Conservation (phyloP, 2,329 filamentous ascomycete genomes). For the Parasarocladium wereldwijsianum region DNA sequence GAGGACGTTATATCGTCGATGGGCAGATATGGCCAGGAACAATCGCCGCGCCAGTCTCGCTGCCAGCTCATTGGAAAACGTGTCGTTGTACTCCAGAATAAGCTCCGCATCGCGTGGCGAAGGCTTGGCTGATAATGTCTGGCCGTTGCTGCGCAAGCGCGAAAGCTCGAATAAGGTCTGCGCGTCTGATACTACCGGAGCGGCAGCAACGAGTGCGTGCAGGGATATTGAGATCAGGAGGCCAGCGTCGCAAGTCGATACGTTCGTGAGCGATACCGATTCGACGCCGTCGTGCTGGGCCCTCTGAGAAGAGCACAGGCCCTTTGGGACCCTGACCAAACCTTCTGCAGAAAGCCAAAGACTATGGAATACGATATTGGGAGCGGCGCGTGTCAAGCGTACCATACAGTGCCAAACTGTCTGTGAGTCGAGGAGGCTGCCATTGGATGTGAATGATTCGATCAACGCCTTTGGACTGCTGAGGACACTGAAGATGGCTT, state of each 20-base stretch:
- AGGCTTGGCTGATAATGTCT: slow-evolving; percentile 31
- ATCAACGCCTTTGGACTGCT: slow-evolving; percentile 40
- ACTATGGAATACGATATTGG: slow-evolving; percentile 46
- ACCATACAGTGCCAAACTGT: slow-evolving; percentile 50
- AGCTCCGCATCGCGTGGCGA: too few species aligned
- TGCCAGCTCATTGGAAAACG: slow-evolving; percentile 45
- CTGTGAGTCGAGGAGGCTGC: slow-evolving; percentile 42
- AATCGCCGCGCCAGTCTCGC: slow-evolving; percentile 42
- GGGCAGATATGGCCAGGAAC: slow-evolving; percentile 39
- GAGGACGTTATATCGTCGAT: slow-evolving; percentile 29
- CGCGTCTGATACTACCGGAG: slow-evolving; percentile 32
- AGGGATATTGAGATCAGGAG: slow-evolving; percentile 44
- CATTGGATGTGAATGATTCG: slow-evolving; percentile 39
- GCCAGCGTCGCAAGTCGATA: slow-evolving; percentile 34
- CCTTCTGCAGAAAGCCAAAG: slow-evolving; percentile 46
- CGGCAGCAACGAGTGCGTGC: slow-evolving; percentile 45
- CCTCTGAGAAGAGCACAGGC: slow-evolving; percentile 16
- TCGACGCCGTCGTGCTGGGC: slow-evolving; percentile 5
- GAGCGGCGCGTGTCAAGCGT: slow-evolving; percentile 39
- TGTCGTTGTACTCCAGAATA: slow-evolving; percentile 44
- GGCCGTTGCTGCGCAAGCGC: slow-evolving; percentile 38
- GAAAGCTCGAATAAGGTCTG: slow-evolving; percentile 43
- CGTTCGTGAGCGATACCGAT: slow-evolving; percentile 25
- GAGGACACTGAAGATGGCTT: slow-evolving; percentile 49
- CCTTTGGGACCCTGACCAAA: slow-evolving; percentile 40